Evolutionary conservation across 2,329 filamentous ascomycete genomes (phyloP), one percentile per base, ranked within the genome.

Genomic region (Botrytis porri): DNA sequence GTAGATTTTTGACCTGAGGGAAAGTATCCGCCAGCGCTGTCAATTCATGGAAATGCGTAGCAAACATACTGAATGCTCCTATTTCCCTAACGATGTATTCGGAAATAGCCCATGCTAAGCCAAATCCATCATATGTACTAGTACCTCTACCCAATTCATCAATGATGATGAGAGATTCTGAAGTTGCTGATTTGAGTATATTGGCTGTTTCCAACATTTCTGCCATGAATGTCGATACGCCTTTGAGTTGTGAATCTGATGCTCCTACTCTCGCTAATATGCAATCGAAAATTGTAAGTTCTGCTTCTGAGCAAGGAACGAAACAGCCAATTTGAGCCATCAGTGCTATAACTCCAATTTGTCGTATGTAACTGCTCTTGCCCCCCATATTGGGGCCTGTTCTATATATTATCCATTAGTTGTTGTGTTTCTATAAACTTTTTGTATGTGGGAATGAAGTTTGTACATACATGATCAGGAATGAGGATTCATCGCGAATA

Each of bases 351-450:
- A 98, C 96, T 45, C 95, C 96, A 35, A 97, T 97, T 82, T 98
- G 96, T 29, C 97, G 92, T 80, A 99, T 99, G 81, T 98, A 99
- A 0, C 95, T 99, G 14, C 94, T 97, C 84, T 99, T 99, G 78
- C 96, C 96, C 77, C 96, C 97, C 96, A 99, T 99, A 83, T 99
- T 99, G n/a, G n/a, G n/a, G n/a, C n/a, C n/a, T n/a, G n/a, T n/a
- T n/a, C n/a, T n/a, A n/a, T n/a, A n/a, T n/a, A n/a, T n/a, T n/a
- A n/a, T n/a, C n/a, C n/a, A n/a, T n/a, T n/a, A n/a, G n/a, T n/a
- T n/a, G n/a, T n/a, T n/a, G n/a, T n/a, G n/a, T n/a, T n/a, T n/a
- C n/a, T n/a, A n/a, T n/a, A n/a, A n/a, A n/a, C n/a, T n/a, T n/a
- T n/a, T n/a, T n/a, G n/a, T n/a, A n/a, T n/a, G n/a, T n/a, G n/a